Evolutionary conservation across 306 rosid genomes (phyloP).

Genomic region (Vigna reflexopilosa): DNA sequence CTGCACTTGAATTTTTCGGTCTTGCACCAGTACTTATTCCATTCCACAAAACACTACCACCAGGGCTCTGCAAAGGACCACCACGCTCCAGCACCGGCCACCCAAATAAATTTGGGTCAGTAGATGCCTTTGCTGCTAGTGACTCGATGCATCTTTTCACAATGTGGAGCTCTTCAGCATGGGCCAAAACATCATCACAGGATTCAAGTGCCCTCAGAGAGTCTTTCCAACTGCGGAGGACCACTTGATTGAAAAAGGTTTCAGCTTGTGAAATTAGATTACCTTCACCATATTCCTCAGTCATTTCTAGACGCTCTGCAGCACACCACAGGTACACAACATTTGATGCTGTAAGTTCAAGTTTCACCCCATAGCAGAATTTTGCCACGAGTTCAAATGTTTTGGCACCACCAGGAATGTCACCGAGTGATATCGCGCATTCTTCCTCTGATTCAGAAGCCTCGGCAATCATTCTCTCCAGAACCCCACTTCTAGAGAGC

Average conservation of each 20-base stretch:
- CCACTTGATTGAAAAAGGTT: constrained; percentile 79
- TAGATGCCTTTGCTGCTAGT: constrained; percentile 82
- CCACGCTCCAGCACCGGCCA: constrained; percentile 96
- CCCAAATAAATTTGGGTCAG: constrained; percentile 93
- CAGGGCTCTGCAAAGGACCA: constrained; percentile 99
- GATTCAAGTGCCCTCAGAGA: constrained; percentile 88
- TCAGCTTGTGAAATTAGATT: constrained; percentile 81
- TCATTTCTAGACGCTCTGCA: constrained; percentile 92
- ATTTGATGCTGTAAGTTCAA: constrained; percentile 92
- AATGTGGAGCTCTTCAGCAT: constrained; percentile 80
- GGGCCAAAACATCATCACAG: constrained; percentile 64
- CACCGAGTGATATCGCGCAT: constrained; percentile 58
- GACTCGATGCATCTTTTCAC: constrained; percentile 91
- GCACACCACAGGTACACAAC: constrained; percentile 90
- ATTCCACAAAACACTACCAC: constrained; percentile 98
- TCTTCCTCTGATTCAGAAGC: constrained; percentile 81
- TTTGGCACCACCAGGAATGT: constrained; percentile 93
- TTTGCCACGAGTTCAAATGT: constrained; percentile 93
- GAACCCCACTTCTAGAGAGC: constrained; percentile 95
- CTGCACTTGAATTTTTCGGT: constrained; percentile 78
- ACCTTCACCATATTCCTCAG: constrained; percentile 90
- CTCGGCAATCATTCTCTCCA: constrained; percentile 85
- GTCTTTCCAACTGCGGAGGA: constrained; percentile 90
- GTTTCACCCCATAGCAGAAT: constrained; percentile 97
- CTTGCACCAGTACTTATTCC: constrained; percentile 99